A percentile compares a stretch with the other conserved stretches of the same genome.
These are phyloP conservation scores for Wickerhamomyces chambardii DNA, from an alignment of 805 yeast species.

Conservation along the genomic window DNA sequence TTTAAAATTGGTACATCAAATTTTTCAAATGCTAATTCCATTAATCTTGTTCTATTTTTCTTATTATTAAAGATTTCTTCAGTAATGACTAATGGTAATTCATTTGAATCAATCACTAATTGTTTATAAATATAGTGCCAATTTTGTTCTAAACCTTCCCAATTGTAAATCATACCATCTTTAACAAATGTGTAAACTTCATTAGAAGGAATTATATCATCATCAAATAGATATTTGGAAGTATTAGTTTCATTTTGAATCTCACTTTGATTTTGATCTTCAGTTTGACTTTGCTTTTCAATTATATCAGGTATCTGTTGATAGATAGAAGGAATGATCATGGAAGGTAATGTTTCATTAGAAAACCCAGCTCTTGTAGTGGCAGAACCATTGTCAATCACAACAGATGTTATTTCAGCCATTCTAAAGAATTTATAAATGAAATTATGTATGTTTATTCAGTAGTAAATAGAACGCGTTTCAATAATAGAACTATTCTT, in stretches of 20 bases:
- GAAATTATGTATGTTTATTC: too few relatives aligned
- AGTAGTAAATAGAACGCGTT: too few relatives aligned
- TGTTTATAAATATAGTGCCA: slow-evolving; percentile 59
- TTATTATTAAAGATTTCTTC: slow-evolving; percentile 66
- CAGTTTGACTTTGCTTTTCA: neutral
- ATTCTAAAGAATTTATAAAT: too few relatives aligned
- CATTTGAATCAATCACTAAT: slow-evolving; percentile 43
- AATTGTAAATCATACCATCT: slow-evolving; percentile 60
- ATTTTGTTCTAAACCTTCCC: slow-evolving; percentile 57
- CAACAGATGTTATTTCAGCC: slow-evolving; percentile 42
- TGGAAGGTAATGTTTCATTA: slow-evolving; percentile 50
- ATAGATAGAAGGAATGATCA: slow-evolving; percentile 50
- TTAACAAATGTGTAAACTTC: slow-evolving; percentile 46
- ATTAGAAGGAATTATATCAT: slow-evolving; percentile 28
- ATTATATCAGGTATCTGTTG: too few relatives aligned
- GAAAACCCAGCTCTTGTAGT: slow-evolving; percentile 67
- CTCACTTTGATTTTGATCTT: too few relatives aligned
- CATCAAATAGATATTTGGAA: slow-evolving; percentile 33
- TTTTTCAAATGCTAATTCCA: slow-evolving; percentile 69
- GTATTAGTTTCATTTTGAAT: slow-evolving; percentile 2
- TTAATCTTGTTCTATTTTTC: slow-evolving; percentile 44
- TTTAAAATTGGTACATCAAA: slow-evolving; percentile 72
- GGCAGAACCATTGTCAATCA: slow-evolving; percentile 60
- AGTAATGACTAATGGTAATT: slow-evolving; percentile 54
- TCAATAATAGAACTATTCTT: too few relatives aligned